Evolutionary conservation across 2,329 filamentous ascomycete genomes (phyloP).

Genomic region (Truncatella angustata): DNA sequence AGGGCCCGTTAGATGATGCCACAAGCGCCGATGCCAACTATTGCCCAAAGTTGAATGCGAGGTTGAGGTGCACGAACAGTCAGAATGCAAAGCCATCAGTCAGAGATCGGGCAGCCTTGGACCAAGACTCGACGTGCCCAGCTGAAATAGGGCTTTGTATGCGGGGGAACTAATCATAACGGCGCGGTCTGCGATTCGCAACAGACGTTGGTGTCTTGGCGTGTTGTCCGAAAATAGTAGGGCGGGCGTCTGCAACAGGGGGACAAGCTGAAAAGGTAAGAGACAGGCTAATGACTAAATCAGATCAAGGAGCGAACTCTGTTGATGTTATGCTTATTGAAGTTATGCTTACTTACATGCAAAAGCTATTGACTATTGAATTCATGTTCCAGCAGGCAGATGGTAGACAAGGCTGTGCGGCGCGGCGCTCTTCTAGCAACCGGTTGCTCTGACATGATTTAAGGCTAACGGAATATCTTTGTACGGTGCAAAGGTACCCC

Average conservation of each 20-base stretch:
- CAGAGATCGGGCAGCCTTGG: background rate
- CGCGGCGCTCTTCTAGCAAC: too few relatives aligned
- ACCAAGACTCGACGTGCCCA: background rate
- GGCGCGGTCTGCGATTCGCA: background rate
- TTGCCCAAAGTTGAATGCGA: background rate
- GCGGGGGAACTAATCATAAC: background rate
- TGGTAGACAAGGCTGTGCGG: too few relatives aligned
- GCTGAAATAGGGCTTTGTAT: background rate
- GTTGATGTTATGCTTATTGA: background rate
- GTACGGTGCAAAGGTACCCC: too few relatives aligned
- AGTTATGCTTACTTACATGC: background rate
- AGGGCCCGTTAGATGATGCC: background rate
- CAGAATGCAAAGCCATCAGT: background rate
- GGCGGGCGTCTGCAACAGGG: background rate
- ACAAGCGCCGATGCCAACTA: background rate
- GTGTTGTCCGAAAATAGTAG: background rate
- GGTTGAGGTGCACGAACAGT: background rate
- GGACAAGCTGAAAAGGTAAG: background rate
- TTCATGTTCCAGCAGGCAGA: too few relatives aligned
- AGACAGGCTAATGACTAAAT: background rate
- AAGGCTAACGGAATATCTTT: too few relatives aligned
- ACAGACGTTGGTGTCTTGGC: background rate
- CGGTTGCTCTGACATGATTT: too few relatives aligned
- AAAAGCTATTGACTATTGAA: too few relatives aligned
- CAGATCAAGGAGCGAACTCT: background rate